phyloP scores from a whole-genome alignment of 768 basidiomycete genomes.

The Albatrellus ellisii region DNA sequence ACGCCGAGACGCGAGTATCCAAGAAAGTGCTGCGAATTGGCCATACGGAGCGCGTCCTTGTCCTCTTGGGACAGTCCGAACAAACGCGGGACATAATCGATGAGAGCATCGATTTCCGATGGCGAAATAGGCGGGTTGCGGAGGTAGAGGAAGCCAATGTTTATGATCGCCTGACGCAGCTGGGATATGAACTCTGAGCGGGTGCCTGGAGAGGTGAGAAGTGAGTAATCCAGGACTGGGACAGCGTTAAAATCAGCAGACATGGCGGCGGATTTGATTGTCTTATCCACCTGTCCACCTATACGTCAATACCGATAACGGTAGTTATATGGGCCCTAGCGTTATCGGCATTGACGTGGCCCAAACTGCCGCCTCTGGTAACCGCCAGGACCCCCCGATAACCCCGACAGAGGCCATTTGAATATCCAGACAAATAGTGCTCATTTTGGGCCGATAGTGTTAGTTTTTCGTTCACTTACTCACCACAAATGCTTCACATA shows the following conservation, averaged over 20 bases:
- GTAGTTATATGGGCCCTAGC: too few species aligned
- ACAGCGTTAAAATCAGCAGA: constrained; percentile 38
- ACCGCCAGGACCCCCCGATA: too few species aligned
- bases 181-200: constrained; percentile 45
- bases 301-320: too few species aligned
- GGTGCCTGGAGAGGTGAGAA: constrained; percentile 26
- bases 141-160: constrained; percentile 76
- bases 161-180: constrained; percentile 59
- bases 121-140: constrained; percentile 45
- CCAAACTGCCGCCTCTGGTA: too few species aligned
- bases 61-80: constrained; percentile 62
- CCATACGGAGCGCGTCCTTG: constrained; percentile 62
- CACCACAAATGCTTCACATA: too few species aligned
- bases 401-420: too few species aligned
- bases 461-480: too few species aligned
- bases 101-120: constrained; percentile 33
- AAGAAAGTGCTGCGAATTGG: constrained; percentile 63
- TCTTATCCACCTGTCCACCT: too few species aligned
- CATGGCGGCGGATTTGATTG: background rate
- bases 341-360: too few species aligned
- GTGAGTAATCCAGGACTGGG: constrained; percentile 58
- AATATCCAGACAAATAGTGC: too few species aligned
- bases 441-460: too few species aligned
- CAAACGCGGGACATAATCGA: constrained; percentile 50
- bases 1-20: constrained; percentile 64